These are phyloP conservation scores for Nidularia pulvinata DNA, from an alignment of 768 basidiomycete genomes.

Conservation along the genomic window DNA sequence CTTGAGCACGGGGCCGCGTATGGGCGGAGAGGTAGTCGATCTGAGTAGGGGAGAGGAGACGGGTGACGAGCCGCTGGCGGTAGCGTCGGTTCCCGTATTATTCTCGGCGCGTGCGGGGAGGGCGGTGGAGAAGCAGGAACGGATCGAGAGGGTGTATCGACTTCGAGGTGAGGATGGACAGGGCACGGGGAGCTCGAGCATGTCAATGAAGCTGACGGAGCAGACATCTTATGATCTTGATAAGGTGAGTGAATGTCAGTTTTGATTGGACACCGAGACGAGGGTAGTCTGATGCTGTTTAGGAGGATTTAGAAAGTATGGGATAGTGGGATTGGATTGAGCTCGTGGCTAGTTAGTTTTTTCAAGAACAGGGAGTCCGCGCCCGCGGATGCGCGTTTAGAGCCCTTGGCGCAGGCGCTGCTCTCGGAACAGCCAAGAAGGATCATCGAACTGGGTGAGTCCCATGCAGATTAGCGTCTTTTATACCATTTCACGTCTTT, in stretches of 20 bases:
- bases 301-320: slow-evolving; percentile 80
- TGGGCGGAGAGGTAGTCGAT: slow-evolving; percentile 16
- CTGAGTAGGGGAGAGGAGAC: slow-evolving; percentile 25
- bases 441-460: slow-evolving; percentile 73
- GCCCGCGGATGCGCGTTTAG: not conserved
- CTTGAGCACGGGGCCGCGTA: slow-evolving; percentile 36
- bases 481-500: not conserved
- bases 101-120: slow-evolving; percentile 23
- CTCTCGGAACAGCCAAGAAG: slow-evolving; percentile 35
- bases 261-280: not conserved
- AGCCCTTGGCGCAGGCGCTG: slow-evolving; percentile 26
- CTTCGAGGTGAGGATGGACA: slow-evolving; percentile 17
- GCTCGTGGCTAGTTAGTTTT: slow-evolving; percentile 65
- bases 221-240: slow-evolving; percentile 92
- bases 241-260: slow-evolving; percentile 60
- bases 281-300: slow-evolving; percentile 15
- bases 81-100: slow-evolving; percentile 67
- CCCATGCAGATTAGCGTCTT: not conserved
- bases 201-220: slow-evolving; percentile 57
- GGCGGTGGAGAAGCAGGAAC: slow-evolving; percentile 59
- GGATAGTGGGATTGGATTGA: slow-evolving; percentile 90
- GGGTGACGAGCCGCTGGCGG: slow-evolving; percentile 53
- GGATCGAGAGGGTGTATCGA: slow-evolving; percentile 57
- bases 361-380: slow-evolving; percentile 3
- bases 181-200: slow-evolving; percentile 13